These are phyloP conservation scores for Picochlorum sp. DNA, from an alignment of 139 green algal species.

Conservation along the genomic window DNA sequence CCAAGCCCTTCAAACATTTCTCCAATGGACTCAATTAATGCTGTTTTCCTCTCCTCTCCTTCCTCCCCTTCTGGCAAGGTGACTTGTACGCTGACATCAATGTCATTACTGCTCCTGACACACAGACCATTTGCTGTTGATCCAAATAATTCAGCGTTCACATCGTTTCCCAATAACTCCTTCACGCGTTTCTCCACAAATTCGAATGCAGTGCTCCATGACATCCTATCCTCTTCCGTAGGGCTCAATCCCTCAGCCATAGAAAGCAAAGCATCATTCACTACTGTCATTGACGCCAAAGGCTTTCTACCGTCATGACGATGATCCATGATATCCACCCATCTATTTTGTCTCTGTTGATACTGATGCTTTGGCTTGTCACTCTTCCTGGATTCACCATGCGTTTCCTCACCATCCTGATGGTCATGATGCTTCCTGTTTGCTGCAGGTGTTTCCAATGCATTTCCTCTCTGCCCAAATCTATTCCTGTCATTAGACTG, in stretches of 20 bases:
- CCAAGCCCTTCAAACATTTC: constrained; percentile 40
- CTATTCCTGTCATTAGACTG: no score
- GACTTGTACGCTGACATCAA: constrained; percentile 70
- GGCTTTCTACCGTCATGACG: constrained; percentile 18
- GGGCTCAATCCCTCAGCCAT: constrained; percentile 38
- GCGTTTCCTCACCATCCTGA: no score
- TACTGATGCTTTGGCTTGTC: not conserved
- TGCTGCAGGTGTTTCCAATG: no score
- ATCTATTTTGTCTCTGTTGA: constrained; percentile 1
- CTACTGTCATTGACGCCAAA: constrained; percentile 19
- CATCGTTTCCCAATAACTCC: constrained; percentile 30
- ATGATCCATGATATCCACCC: constrained; percentile 27
- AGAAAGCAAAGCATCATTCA: constrained; percentile 35
- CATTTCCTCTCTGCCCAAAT: no score
- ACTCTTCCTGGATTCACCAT: not conserved
- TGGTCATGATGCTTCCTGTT: no score
- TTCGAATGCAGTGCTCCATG: constrained; percentile 31
- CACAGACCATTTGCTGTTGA: constrained; percentile 57
- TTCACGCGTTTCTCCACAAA: constrained; percentile 33
- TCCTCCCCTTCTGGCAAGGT: not conserved
- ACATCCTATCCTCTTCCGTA: constrained; percentile 34
- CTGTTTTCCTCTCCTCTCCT: constrained; percentile 27
- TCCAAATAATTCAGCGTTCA: constrained; percentile 53
- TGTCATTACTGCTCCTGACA: constrained; percentile 61
- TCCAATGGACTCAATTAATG: constrained; percentile 47